phyloP scores from a whole-genome alignment of 352 stramenopile genomes.

The Pythium guiyangense region DNA sequence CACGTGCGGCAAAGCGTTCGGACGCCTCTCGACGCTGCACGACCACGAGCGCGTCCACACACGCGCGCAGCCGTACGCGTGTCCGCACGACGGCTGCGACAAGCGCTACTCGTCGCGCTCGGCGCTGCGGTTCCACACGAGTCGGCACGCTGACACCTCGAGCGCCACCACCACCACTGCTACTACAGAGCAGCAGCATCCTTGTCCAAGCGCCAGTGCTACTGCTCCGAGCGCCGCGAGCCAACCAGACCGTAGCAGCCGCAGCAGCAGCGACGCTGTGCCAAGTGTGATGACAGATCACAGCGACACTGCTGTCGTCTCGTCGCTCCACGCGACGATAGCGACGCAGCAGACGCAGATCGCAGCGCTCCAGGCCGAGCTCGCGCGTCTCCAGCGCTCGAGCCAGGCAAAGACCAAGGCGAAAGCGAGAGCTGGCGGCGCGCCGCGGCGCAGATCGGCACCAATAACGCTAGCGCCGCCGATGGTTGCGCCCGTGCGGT shows the following conservation, averaged over 20 bases:
- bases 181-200: too few species aligned
- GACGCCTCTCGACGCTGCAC: conserved; percentile 47
- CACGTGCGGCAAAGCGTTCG: conserved; percentile 47
- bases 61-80: conserved; percentile 67
- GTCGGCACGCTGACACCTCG: too few species aligned
- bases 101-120: conserved; percentile 49
- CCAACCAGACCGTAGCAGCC: neutral
- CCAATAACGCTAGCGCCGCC: conserved; percentile 9
- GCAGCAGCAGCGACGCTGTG: neutral
- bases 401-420: conserved; percentile 3
- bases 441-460: neutral
- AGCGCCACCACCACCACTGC: too few species aligned
- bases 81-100: conserved; percentile 16
- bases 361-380: conserved; percentile 28
- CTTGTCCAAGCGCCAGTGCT: neutral
- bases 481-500: conserved; percentile 40
- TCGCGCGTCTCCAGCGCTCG: conserved; percentile 21
- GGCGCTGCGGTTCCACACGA: conserved; percentile 53
- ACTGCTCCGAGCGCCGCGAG: neutral
- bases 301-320: neutral
- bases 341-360: conserved; percentile 44
- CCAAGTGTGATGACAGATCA: neutral
- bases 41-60: conserved; percentile 69
- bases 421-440: neutral
- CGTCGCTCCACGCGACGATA: conserved; percentile 29